Conservation (phyloP, 2,329 filamentous ascomycete genomes). For the Venturia effusa region DNA sequence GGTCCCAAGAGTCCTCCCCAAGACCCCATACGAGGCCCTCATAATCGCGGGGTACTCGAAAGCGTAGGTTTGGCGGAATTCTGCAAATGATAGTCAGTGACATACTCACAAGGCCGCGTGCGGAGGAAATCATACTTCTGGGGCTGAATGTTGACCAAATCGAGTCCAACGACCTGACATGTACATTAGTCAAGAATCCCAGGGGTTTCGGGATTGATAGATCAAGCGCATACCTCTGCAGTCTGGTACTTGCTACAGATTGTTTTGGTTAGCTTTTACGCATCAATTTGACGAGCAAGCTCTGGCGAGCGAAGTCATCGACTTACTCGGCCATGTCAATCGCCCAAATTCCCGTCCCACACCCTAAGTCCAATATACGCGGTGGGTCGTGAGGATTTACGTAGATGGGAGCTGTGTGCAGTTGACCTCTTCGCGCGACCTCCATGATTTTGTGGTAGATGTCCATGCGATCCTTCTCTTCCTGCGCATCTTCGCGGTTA, state of each 20-base stretch:
- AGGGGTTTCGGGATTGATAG: slow-evolving; percentile 17
- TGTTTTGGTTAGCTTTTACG: not conserved
- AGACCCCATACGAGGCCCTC: slow-evolving; percentile 59
- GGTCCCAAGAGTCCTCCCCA: slow-evolving; percentile 60
- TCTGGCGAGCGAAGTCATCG: not conserved
- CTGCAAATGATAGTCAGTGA: slow-evolving; percentile 33
- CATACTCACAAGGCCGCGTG: not conserved
- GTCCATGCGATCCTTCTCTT: slow-evolving; percentile 68
- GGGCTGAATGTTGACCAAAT: slow-evolving; percentile 53
- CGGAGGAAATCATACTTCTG: slow-evolving; percentile 30
- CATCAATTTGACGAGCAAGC: not conserved
- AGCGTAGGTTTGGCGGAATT: slow-evolving; percentile 58
- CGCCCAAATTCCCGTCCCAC: slow-evolving; percentile 85
- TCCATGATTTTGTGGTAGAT: slow-evolving; percentile 70
- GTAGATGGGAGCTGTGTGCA: slow-evolving; percentile 34
- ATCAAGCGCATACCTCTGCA: slow-evolving; percentile 11
- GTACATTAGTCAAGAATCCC: slow-evolving; percentile 14
- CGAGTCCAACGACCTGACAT: slow-evolving; percentile 44
- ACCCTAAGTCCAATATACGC: slow-evolving; percentile 58
- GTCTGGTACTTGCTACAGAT: slow-evolving; percentile 11
- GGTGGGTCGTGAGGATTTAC: slow-evolving; percentile 23
- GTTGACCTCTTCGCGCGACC: slow-evolving; percentile 46
- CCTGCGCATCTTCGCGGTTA: slow-evolving; percentile 28
- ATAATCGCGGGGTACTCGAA: slow-evolving; percentile 61
- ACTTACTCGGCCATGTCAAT: slow-evolving; percentile 72